Evolutionary conservation across 177 flowering plant genomes (phyloP), one percentile per base, ranked within the genome.

Genomic region (Vitis hybrid): DNA sequence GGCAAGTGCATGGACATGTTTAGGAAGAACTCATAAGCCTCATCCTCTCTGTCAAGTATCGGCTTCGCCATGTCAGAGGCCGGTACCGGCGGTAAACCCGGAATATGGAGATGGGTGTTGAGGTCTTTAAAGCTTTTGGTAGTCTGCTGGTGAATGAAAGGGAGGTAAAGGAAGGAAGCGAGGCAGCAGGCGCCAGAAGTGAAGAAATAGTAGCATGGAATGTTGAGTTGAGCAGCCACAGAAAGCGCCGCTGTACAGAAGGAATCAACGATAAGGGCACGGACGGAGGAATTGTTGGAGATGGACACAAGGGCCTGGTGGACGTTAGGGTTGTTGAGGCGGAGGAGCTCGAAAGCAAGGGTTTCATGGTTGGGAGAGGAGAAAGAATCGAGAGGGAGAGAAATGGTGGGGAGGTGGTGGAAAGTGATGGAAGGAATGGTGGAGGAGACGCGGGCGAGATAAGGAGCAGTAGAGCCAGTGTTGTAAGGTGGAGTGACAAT

Each of bases 251-350:
- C 1, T 62, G 47, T 5, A 81, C 88, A 84, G 79, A 90, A 88
- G 75, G 77, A 73, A 71, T 90, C 89, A 10, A 84, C 51, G 68
- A 88, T 38, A 50, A 88, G 52, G 57, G 88, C 85, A 1, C 22
- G 51, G 73, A 84, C 11, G 33, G 49, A 56, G 53, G 54, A 57
- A 24, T 47, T n/a, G 2, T 57, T 3, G 51, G 87, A 85, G 49
- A 85, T 69, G 70, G 81, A 49, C 8, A 51, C 18, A 65, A 87
- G 86, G 60, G 79, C 70, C 2, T 64, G 64, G 68, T 51, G 78
- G 76, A 85, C 60, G 51, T 66, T 28, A 2, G 81, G 85, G 76
- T 79, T 86, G 83, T 67, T 79, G 75, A 19, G 81, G 56, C 73
- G 70, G 80, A 70, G 68, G 71, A 69, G 3, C 3, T 78, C 82